Evolutionary conservation across 164 flowering plant genomes (phyloP), one percentile per base, ranked within the genome.

Genomic region (Nymphaea colorata): DNA sequence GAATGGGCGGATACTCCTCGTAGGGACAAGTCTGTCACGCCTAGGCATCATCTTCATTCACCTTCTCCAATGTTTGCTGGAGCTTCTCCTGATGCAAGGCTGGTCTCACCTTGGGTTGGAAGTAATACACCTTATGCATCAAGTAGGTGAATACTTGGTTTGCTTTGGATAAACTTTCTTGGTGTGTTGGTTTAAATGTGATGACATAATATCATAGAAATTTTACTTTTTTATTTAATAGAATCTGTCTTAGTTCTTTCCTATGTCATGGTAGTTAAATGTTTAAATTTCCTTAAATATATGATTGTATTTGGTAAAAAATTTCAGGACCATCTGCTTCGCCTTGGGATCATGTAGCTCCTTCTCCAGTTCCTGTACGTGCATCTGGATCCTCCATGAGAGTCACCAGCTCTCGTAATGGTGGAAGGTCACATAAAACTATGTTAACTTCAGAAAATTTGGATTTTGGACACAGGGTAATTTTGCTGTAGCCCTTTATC

Each of bases 1-100:
- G 98, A 90, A 75, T 90, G 96, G 97, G 88, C 86, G 75, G 91
- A 85, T 64, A 78, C 96, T 41, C 97, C 97, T 53, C 83, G 79
- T 0, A 78, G 90, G 17, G 88, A 89, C 59, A 71, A 82, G 70
- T 71, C 74, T 71, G 74, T 79, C 61, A 68, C 51, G 55, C 51
- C 72, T 62, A 83, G 83, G 74, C 80, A 77, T 45, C 79, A 89
- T 80, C 86, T 78, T 43, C 87, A 88, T 77, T 89, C 89, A 65
- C 97, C 89, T 64, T 85, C 92, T 15, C 98, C 97, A 11, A 83
- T 89, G 92, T 77, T 85, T 4, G 76, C 78, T 81, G 94, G 92
- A 63, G 84, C 91, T 59, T 93, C 98, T 66, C 98, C 97, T 61
- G 98, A 93, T 86, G 92, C 90, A 44, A 81, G 94, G 57, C 68